These are phyloP conservation scores for Vigna hirtella DNA, from an alignment of 306 rosid genomes.

Conservation along the genomic window DNA sequence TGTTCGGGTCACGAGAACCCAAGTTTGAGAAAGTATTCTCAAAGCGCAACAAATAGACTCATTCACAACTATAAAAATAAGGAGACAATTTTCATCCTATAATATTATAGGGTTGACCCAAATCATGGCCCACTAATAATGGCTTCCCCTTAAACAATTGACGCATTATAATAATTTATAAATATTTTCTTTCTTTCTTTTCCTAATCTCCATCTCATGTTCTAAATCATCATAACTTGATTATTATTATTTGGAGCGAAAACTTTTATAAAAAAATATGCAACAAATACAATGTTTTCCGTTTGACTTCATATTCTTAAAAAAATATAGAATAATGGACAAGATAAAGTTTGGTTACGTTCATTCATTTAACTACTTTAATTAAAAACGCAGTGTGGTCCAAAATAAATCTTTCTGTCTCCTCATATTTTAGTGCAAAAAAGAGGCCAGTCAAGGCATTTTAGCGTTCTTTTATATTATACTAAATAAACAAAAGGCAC, in stretches of 20 bases:
- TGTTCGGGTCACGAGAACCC: neutral
- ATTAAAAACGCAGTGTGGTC: neutral
- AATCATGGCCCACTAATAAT: neutral
- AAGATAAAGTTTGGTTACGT: neutral
- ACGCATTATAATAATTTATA: neutral
- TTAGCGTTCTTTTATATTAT: neutral
- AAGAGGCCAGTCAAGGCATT: neutral
- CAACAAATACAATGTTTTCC: neutral
- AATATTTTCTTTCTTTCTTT: neutral
- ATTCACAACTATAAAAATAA: neutral
- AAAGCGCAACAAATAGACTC: neutral
- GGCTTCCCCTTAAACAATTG: neutral
- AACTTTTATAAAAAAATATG: too few relatives aligned
- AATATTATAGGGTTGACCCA: neutral
- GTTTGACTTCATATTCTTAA: neutral
- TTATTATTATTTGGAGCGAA: too few relatives aligned
- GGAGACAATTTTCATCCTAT: neutral
- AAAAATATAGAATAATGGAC: neutral
- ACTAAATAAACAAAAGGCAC: neutral
- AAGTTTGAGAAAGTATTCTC: neutral
- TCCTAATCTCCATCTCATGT: neutral
- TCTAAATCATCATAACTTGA: neutral
- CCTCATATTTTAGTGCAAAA: neutral
- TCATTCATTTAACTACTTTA: neutral
- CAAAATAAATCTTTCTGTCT: neutral